Percentiles rank a stretch among this genome's conserved stretches.
phyloP scores from a whole-genome alignment of 1,139 yeast species.

The Diutina mesorugosa region DNA sequence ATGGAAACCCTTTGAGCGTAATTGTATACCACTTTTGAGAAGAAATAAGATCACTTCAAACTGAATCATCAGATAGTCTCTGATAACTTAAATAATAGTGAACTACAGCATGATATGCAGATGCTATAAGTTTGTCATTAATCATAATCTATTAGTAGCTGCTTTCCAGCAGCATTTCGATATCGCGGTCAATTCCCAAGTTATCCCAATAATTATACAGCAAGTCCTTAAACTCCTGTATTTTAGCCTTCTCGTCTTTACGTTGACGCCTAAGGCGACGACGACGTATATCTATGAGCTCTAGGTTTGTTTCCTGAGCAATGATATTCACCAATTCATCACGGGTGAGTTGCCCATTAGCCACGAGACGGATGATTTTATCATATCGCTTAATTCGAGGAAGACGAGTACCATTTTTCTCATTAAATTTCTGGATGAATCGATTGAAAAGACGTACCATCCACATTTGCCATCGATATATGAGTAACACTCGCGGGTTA shows the following conservation, averaged over 20 bases:
- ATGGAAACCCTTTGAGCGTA: too few relatives aligned
- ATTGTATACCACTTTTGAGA: too few relatives aligned
- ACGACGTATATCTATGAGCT: background rate
- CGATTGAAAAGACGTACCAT: background rate
- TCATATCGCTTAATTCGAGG: background rate
- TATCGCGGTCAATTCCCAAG: background rate
- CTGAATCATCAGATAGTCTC: too few relatives aligned
- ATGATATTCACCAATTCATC: background rate
- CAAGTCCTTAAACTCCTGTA: background rate
- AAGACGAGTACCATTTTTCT: background rate
- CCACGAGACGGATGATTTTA: background rate
- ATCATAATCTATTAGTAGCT: background rate
- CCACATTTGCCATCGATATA: constrained; percentile 1
- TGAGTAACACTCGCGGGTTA: background rate
- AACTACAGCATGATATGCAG: too few relatives aligned
- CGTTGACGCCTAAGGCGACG: background rate
- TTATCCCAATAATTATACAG: background rate
- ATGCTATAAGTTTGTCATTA: background rate
- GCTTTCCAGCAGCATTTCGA: background rate
- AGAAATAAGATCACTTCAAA: too few relatives aligned
- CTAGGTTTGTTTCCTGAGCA: background rate
- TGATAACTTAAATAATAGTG: too few relatives aligned
- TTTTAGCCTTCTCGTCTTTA: background rate
- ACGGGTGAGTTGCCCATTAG: background rate
- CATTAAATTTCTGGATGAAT: background rate